Evolutionary conservation across 345 rosid species (phyloP), one percentile per base, ranked within the genome.

Genomic region (Dipteronia sinensis): DNA sequence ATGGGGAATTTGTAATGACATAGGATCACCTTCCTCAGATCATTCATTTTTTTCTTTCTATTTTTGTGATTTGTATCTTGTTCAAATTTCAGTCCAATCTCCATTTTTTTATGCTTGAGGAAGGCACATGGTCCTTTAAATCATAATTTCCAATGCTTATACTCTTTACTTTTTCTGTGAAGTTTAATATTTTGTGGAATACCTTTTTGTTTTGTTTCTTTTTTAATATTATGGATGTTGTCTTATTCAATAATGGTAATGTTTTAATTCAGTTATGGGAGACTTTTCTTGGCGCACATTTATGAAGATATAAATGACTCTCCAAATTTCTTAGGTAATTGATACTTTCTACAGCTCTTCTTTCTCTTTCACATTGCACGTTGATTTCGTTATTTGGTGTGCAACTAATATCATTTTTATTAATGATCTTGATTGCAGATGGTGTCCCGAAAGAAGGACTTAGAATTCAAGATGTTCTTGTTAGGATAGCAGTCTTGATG

Each of bases 381-480:
- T 71, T 73, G 25, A 23, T 75, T 63, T 40, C 15, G 56, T 38
- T 59, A 13, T 47, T 65, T 49, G 40, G 7, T 75, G 17, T 73
- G 27, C 56, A 58, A 63, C 73, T 51, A 76, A 65, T 38, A 78
- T 77, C 53, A 66, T 63, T 72, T 56, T 34, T 9, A 44, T 76
- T 40, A 4, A 72, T 72, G 42, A 17, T 76, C 67, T 87, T 86
- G 77, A 79, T 68, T 88, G 79, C 83, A 97, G 99, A 93, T 85
- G 98, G 98, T 76, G 98, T 97, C 73, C 99, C 99, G 6, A 94
- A 97, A 85, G 99, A 97, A 86, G 99, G 99, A 76, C 98, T 97
- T 72, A 85, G 99, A 87, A 89, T 90, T 75, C 87, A 79, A 78
- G 99, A 97, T 79, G 98, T 97, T 10, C 90, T 97, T 12, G 88